phyloP scores from a whole-genome alignment of 306 rosid genomes.

The Malus orientalis region DNA sequence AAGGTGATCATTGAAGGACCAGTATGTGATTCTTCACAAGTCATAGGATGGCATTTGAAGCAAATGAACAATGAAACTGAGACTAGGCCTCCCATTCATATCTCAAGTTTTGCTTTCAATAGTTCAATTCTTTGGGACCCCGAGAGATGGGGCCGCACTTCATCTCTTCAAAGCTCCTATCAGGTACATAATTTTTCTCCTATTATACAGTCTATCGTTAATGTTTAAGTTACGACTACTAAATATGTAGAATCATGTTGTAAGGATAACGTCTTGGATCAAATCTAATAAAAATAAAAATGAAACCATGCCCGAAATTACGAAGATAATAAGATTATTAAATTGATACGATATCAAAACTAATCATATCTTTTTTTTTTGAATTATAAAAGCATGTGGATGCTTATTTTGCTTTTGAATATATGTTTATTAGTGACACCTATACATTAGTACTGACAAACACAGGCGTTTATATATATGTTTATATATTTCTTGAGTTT shows the following conservation, averaged over 20 bases:
- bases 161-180: conserved; percentile 67
- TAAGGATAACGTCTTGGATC: background rate
- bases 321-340: background rate
- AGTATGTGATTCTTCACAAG: conserved; percentile 80
- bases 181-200: conserved; percentile 39
- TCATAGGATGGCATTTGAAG: conserved; percentile 82
- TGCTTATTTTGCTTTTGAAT: background rate
- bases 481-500: background rate
- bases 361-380: too few species aligned
- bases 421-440: background rate
- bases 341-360: background rate
- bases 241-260: background rate
- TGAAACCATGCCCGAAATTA: too few species aligned
- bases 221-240: rapidly evolving
- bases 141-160: conserved; percentile 97
- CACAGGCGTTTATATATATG: too few species aligned
- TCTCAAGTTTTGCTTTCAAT: conserved; percentile 86
- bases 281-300: background rate
- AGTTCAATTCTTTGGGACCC: conserved; percentile 95
- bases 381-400: background rate
- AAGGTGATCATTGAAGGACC: conserved; percentile 85
- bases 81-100: conserved; percentile 54
- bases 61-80: conserved; percentile 56
- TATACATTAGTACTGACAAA: too few species aligned
- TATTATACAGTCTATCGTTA: rapidly evolving